Percentiles rank a stretch among this genome's conserved stretches.
Evolutionary conservation across 2,329 filamentous ascomycete species (phyloP).

Genomic region (Penicillium sp.): DNA sequence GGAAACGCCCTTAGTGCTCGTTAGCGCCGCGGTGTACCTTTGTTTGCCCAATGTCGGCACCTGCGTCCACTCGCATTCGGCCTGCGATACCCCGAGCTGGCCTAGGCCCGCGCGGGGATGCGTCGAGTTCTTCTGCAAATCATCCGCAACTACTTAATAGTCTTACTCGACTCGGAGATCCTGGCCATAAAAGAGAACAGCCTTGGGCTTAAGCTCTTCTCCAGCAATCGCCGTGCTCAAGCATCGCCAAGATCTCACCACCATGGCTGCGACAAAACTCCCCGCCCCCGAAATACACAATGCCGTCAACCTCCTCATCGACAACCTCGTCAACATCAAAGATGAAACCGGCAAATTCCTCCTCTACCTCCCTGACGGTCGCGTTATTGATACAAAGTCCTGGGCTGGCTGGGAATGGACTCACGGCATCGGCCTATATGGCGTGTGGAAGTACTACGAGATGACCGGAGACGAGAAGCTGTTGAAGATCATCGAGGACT

Average conservation of each 20-base stretch:
- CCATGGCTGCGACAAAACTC: slow-evolving; percentile 20
- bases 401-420: slow-evolving; percentile 78
- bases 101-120: slow-evolving; percentile 16
- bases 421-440: slow-evolving; percentile 75
- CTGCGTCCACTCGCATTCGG: slow-evolving; percentile 7
- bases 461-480: slow-evolving; percentile 62
- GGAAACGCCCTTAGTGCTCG: neutral
- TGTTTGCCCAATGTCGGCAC: neutral
- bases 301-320: slow-evolving; percentile 65
- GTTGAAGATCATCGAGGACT: slow-evolving; percentile 67
- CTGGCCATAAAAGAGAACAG: neutral
- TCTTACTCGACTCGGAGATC: neutral
- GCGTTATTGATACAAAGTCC: slow-evolving; percentile 78
- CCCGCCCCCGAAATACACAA: slow-evolving; percentile 45
- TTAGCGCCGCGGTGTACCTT: neutral
- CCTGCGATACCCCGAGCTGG: slow-evolving; percentile 17
- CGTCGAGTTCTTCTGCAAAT: slow-evolving; percentile 18
- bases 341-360: slow-evolving; percentile 74
- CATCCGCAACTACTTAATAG: slow-evolving; percentile 12
- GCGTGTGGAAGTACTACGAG: slow-evolving; percentile 78
- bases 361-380: slow-evolving; percentile 67
- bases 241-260: neutral
- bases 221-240: neutral
- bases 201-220: neutral
- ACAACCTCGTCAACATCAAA: slow-evolving; percentile 74